phyloP scores from a whole-genome alignment of 2,329 filamentous ascomycete genomes.

The Penicillium sp. region DNA sequence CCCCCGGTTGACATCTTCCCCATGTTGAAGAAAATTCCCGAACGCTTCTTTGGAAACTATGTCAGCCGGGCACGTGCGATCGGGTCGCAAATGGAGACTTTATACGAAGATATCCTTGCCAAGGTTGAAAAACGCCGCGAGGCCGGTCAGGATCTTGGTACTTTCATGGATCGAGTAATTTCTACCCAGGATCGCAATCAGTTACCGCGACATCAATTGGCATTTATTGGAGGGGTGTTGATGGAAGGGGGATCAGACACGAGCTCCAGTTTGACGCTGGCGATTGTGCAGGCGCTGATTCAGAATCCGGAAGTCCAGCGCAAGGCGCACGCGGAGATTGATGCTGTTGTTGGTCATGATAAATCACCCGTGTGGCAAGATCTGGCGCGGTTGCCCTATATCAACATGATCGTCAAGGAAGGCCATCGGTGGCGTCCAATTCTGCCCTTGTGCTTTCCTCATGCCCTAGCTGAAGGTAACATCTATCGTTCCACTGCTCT shows the following conservation, averaged over 20 bases:
- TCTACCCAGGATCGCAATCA: constrained; percentile 37
- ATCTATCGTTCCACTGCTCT: background rate
- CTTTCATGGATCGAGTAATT: constrained; percentile 47
- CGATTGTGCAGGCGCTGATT: background rate
- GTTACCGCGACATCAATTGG: constrained; percentile 44
- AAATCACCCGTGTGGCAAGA: constrained; percentile 51
- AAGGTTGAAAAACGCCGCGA: constrained; percentile 38
- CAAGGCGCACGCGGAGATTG: constrained; percentile 52
- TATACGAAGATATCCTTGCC: constrained; percentile 44
- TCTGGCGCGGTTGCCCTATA: constrained; percentile 34
- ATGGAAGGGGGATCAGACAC: constrained; percentile 46
- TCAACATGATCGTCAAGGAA: constrained; percentile 59
- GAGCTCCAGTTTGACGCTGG: constrained; percentile 9
- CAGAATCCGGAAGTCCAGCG: background rate
- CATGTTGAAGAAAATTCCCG: constrained; percentile 47
- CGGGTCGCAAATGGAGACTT: constrained; percentile 43
- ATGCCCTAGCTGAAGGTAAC: constrained; percentile 19
- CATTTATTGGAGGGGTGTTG: constrained; percentile 34
- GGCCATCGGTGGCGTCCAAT: constrained; percentile 57
- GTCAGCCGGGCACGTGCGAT: constrained; percentile 39
- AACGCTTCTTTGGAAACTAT: constrained; percentile 46
- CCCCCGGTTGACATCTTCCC: constrained; percentile 55
- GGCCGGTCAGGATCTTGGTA: constrained; percentile 24
- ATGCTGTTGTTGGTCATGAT: constrained; percentile 51
- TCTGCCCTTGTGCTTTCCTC: constrained; percentile 16